Conservation (phyloP, 805 yeast genomes). For the Kuraishia ogatae region DNA sequence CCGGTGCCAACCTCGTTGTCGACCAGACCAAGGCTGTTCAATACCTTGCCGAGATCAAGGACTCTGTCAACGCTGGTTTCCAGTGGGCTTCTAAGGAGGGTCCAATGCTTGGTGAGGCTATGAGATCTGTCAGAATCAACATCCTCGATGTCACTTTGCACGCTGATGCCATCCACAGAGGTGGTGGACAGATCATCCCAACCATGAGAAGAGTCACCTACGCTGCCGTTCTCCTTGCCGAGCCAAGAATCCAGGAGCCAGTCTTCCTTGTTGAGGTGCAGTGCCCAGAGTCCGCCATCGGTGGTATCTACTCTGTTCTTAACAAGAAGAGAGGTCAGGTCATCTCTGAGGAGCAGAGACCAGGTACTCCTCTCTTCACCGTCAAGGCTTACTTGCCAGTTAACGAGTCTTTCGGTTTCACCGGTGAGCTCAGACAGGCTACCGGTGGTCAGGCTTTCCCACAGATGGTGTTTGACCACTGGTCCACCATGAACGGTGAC, state of each 20-base stretch:
- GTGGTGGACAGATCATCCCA: constrained; percentile 99
- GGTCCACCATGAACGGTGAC: constrained; percentile 88
- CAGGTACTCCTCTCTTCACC: constrained; percentile 99
- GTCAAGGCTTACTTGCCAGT: constrained; percentile 99
- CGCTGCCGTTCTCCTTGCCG: constrained; percentile 97
- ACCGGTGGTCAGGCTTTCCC: constrained; percentile 99
- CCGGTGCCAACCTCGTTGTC: constrained; percentile 97
- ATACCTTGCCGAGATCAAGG: constrained; percentile 98
- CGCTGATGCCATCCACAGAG: constrained; percentile 99
- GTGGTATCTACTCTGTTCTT: constrained; percentile 99
- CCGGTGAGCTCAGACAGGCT: constrained; percentile 98
- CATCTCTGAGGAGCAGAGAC: constrained; percentile 98
- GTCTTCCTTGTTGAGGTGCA: constrained; percentile 98
- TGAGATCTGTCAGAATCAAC: constrained; percentile 96
- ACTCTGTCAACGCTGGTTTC: constrained; percentile 99
- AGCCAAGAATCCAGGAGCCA: constrained; percentile 99
- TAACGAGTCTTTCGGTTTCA: constrained; percentile 99
- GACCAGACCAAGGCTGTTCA: constrained; percentile 99
- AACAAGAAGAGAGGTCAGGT: constrained; percentile 99
- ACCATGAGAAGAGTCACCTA: constrained; percentile 99
- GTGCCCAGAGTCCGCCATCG: constrained; percentile 98
- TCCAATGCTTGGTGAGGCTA: constrained; percentile 94
- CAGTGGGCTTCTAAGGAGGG: constrained; percentile 99
- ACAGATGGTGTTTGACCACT: constrained; percentile 99
- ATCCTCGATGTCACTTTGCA: constrained; percentile 98